These are phyloP conservation scores for Flaveria floridana DNA, from an alignment of 140 eudicot genomes.

Conservation along the genomic window DNA sequence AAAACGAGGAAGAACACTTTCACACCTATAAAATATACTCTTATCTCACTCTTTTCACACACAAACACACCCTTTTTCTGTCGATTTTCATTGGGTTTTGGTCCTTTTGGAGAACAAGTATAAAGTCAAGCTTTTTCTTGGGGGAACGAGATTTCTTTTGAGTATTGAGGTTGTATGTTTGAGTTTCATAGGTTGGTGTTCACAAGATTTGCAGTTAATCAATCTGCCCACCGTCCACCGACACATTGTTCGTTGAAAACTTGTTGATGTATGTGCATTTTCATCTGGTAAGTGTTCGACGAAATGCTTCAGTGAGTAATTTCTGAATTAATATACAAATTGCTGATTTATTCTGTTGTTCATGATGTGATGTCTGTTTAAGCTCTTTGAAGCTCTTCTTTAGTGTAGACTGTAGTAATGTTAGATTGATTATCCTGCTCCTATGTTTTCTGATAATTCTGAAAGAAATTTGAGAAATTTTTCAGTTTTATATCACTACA, in stretches of 20 bases:
- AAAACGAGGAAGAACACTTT: conserved; percentile 15
- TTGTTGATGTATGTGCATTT: background rate
- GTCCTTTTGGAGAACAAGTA: too few relatives aligned
- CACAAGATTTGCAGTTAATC: background rate
- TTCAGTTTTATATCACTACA: background rate
- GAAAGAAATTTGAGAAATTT: background rate
- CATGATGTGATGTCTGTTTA: background rate
- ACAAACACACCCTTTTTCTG: conserved; percentile 17
- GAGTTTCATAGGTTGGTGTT: background rate
- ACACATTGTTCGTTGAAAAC: conserved; percentile 23
- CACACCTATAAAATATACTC: conserved; percentile 21
- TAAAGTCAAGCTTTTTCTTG: too few relatives aligned
- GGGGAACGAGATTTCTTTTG: too few relatives aligned
- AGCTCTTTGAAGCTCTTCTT: too few relatives aligned
- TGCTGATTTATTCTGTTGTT: background rate
- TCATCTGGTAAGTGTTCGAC: conserved; percentile 20
- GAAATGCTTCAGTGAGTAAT: conserved; percentile 19
- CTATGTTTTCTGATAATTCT: background rate
- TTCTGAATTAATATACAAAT: background rate
- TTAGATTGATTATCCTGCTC: background rate
- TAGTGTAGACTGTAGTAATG: background rate
- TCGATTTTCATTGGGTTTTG: conserved; percentile 10
- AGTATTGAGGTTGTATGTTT: background rate
- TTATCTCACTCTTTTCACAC: conserved; percentile 31
- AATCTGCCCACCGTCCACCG: conserved; percentile 33